phyloP scores from a whole-genome alignment of 2,329 filamentous ascomycete species.

The Aspergillus pseudonomiae region DNA sequence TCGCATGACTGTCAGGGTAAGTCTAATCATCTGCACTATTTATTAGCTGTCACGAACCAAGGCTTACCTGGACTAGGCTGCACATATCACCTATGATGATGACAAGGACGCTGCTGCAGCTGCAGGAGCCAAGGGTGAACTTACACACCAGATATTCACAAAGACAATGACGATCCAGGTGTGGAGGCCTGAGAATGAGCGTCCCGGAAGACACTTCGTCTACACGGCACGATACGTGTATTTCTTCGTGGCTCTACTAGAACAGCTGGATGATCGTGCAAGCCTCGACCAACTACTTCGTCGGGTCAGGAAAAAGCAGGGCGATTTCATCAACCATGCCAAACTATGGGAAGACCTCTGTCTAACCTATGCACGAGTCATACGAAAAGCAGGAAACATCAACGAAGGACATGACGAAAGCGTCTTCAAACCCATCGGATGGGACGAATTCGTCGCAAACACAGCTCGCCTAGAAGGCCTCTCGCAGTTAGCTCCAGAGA shows the following conservation, averaged over 20 bases:
- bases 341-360: constrained; percentile 66
- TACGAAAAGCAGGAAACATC: constrained; percentile 61
- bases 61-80: constrained; percentile 48
- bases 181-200: constrained; percentile 89
- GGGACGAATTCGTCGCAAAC: constrained; percentile 66
- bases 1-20: constrained; percentile 78
- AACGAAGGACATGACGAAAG: constrained; percentile 65
- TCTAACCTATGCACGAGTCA: constrained; percentile 59
- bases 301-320: constrained; percentile 77
- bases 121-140: constrained; percentile 71
- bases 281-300: constrained; percentile 79
- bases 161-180: constrained; percentile 95
- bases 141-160: constrained; percentile 84
- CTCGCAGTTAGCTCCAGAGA: constrained; percentile 54
- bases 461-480: constrained; percentile 64
- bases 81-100: constrained; percentile 64
- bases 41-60: constrained; percentile 27
- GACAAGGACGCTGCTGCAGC: constrained; percentile 55
- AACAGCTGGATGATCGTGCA: constrained; percentile 71
- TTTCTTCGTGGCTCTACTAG: constrained; percentile 76
- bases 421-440: constrained; percentile 64
- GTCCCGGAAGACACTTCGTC: constrained; percentile 83
- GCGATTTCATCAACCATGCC: constrained; percentile 69
- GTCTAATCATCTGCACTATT: constrained; percentile 5
- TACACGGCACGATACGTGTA: constrained; percentile 86